These are phyloP conservation scores for Peronosclerospora sorghi DNA, from an alignment of 352 stramenopile species.

Conservation along the genomic window DNA sequence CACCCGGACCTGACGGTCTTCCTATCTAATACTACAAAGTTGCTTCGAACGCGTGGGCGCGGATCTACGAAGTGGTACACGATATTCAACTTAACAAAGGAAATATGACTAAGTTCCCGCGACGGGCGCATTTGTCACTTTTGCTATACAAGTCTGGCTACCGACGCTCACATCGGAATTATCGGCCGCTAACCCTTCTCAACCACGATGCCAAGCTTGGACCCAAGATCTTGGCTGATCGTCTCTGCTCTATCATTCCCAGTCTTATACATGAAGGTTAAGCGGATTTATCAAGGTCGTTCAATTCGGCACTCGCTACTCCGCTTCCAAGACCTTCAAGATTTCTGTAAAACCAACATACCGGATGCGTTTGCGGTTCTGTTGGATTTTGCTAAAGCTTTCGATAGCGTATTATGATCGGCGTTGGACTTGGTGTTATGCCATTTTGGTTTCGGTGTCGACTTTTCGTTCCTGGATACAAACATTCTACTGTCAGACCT, in stretches of 20 bases:
- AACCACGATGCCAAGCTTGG: conserved; percentile 11
- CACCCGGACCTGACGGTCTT: conserved; percentile 3
- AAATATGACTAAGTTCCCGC: conserved; percentile 12
- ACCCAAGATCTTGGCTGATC: conserved; percentile 1
- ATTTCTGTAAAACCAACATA: background rate
- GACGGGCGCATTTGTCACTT: conserved; percentile 6
- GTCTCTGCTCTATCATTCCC: background rate
- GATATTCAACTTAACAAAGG: conserved; percentile 1
- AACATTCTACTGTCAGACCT: background rate
- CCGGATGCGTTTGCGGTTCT: background rate
- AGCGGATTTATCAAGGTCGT: background rate
- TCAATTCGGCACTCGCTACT: background rate
- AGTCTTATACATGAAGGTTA: background rate
- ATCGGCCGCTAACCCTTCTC: conserved; percentile 5
- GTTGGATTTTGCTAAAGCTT: background rate
- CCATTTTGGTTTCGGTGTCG: background rate
- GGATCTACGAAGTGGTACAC: conserved; percentile 8
- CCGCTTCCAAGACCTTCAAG: conserved; percentile 2
- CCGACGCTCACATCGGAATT: background rate
- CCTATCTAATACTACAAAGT: conserved; percentile 4
- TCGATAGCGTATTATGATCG: background rate
- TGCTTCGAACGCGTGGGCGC: background rate
- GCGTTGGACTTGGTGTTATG: background rate
- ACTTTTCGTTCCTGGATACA: background rate
- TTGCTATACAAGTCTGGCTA: conserved; percentile 2